A percentile compares a stretch with the other conserved stretches of the same genome.
phyloP scores from a whole-genome alignment of 1,284 basidiomycete species.

The Coniophora puteana region DNA sequence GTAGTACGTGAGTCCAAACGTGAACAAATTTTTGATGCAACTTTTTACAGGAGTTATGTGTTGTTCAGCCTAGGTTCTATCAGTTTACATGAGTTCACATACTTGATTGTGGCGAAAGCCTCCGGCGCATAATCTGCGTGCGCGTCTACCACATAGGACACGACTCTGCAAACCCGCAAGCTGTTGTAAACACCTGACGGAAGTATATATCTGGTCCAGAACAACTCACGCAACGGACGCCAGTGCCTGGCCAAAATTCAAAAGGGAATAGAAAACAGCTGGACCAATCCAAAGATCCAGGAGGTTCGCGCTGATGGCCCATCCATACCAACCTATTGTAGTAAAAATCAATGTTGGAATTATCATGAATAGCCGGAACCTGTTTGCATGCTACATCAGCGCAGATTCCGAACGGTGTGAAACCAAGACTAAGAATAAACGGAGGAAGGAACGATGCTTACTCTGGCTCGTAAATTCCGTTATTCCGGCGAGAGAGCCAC shows the following conservation, averaged over 20 bases:
- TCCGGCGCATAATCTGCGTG: conserved; percentile 9
- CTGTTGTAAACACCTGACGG: too few species aligned
- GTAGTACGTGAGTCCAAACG: conserved; percentile 8
- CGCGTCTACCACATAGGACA: conserved; percentile 9
- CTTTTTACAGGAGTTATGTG: neutral
- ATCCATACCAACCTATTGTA: conserved; percentile 16
- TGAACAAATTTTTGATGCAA: conserved; percentile 10
- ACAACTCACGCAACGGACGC: conserved; percentile 6
- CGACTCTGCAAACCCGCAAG: too few species aligned
- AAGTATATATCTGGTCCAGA: neutral
- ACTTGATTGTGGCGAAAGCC: conserved; percentile 9
- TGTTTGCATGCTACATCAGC: too few species aligned
- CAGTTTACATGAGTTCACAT: neutral
- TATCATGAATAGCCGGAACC: conserved; percentile 12
- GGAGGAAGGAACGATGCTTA: neutral
- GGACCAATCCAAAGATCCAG: conserved; percentile 9
- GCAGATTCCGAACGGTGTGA: neutral
- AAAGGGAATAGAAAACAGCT: conserved; percentile 7
- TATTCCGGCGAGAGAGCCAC: conserved; percentile 10
- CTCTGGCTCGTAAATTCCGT: conserved; percentile 13
- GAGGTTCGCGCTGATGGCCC: conserved; percentile 12
- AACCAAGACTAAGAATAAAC: neutral
- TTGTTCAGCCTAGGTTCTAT: neutral
- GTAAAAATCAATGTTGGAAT: conserved; percentile 10
- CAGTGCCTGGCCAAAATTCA: conserved; percentile 8